Evolutionary conservation across 306 rosid genomes (phyloP), one percentile per base, ranked within the genome.

Genomic region (Clitoria ternatea): DNA sequence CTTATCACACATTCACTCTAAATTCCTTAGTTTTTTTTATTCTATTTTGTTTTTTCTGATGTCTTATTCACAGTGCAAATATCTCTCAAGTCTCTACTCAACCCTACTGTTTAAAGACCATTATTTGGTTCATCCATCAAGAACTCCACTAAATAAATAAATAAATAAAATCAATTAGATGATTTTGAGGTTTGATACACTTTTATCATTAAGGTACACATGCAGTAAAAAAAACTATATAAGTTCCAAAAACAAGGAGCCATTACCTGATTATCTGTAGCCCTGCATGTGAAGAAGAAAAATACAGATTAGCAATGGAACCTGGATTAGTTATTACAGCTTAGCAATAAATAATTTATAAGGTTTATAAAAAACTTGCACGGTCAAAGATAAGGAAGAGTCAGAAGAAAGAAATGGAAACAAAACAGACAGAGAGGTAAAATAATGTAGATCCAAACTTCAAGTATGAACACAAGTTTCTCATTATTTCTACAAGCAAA

Each of bases 251-350:
- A 69, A 30, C 11, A 62, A 55, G 36, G 48, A 4, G 12, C 39
- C 26, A n/a, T 65, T 81, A 89, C 97, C 99, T 87, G 97, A 82
- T 91, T 95, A 86, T 95, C 99, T 37, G 74, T 78, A 61, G 99
- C 99, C 91, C 99, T 91, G 96, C 90, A 86, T 24, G 69, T 27
- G 59, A 83, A 65, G 69, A 54, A 62, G 40, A 22, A 74, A 66
- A 64, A 36, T 2, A 66, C 22, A 71, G 12, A 75, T 70, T 70
- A 81, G 77, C 48, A 52, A 70, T 20, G 43, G 42, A 75, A 82
- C 64, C 17, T 32, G 23, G 65, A 54, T 64, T 36, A 43, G 30
- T 22, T 20, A 40, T 35, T 56, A 64, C 45, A 72, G 27, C 27
- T 59, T 13, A 69, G 64, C 37, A 26, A 10, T 49, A 30, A 47